Percentiles rank a stretch among this genome's conserved stretches.
phyloP scores from a whole-genome alignment of 306 rosid species.

The Quercus robur region DNA sequence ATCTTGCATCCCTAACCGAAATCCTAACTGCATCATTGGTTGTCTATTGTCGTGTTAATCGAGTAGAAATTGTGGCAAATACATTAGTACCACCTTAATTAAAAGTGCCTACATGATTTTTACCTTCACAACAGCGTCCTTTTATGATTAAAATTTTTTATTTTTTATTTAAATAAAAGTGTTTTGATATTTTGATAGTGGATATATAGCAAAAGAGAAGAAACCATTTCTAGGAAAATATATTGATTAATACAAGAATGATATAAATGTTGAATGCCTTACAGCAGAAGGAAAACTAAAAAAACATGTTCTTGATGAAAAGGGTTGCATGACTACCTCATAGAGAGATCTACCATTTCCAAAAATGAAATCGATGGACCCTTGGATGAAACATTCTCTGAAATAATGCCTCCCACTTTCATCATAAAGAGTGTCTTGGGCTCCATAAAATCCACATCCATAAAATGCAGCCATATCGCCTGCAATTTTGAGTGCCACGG shows the following conservation, averaged over 20 bases:
- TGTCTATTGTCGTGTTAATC: no score
- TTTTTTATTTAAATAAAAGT: no score
- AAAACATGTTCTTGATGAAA: not conserved
- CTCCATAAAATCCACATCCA: conserved; percentile 87
- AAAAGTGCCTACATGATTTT: no score
- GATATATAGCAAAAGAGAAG: not conserved
- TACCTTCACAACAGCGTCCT: no score
- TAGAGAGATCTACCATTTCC: conserved; percentile 76
- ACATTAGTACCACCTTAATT: no score
- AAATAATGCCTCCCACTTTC: conserved; percentile 77
- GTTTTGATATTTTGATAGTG: no score
- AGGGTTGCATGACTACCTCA: conserved; percentile 36
- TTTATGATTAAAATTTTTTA: no score
- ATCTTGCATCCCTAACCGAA: no score
- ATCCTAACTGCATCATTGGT: no score
- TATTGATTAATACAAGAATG: not conserved
- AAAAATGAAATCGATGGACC: conserved; percentile 86
- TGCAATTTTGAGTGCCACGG: conserved; percentile 61
- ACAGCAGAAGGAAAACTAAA: no score
- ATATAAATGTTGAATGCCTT: not conserved
- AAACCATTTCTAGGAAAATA: not conserved
- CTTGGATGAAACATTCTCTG: conserved; percentile 70
- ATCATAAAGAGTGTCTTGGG: conserved; percentile 80
- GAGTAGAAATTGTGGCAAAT: no score
- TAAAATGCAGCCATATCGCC: conserved; percentile 76